phyloP scores from a whole-genome alignment of 768 basidiomycete genomes.

The Lactarius hatsudake region DNA sequence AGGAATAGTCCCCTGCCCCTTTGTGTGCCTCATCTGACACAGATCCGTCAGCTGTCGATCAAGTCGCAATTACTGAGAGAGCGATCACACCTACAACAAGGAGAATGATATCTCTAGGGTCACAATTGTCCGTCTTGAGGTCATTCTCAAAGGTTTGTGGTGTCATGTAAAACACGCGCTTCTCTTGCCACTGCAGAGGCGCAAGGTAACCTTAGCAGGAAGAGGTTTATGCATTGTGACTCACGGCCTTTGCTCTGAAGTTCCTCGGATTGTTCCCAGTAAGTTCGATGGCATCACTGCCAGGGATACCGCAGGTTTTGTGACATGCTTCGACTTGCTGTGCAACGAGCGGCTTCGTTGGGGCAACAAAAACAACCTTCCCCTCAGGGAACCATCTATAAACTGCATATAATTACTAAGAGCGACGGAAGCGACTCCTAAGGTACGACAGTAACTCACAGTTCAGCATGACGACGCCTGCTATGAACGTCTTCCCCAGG shows the following conservation, averaged over 20 bases:
- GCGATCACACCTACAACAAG: slow-evolving; percentile 72
- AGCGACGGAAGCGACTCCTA: not conserved
- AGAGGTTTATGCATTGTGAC: slow-evolving; percentile 30
- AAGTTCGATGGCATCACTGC: slow-evolving; percentile 78
- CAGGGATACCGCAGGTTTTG: slow-evolving; percentile 88
- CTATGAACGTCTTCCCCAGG: slow-evolving; percentile 96
- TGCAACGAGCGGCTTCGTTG: slow-evolving; percentile 92
- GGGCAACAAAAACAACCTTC: slow-evolving; percentile 92
- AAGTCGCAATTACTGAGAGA: not conserved
- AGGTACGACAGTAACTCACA: slow-evolving; percentile 47
- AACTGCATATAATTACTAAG: slow-evolving; percentile 42
- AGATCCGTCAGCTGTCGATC: not conserved
- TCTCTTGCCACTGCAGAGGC: slow-evolving; percentile 63
- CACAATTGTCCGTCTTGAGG: slow-evolving; percentile 65
- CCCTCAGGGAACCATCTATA: slow-evolving; percentile 93
- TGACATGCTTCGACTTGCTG: slow-evolving; percentile 96
- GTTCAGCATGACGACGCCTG: slow-evolving; percentile 94
- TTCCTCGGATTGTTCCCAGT: slow-evolving; percentile 67
- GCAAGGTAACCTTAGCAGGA: not conserved
- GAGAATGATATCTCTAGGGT: slow-evolving; percentile 76
- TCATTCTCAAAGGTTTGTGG: slow-evolving; percentile 95
- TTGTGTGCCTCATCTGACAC: slow-evolving; percentile 88
- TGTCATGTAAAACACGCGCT: slow-evolving; percentile 92
- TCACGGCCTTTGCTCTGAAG: slow-evolving; percentile 58
- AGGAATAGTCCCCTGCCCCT: slow-evolving; percentile 90